phyloP scores from a whole-genome alignment of 768 basidiomycete genomes.

The Galerina marginata region DNA sequence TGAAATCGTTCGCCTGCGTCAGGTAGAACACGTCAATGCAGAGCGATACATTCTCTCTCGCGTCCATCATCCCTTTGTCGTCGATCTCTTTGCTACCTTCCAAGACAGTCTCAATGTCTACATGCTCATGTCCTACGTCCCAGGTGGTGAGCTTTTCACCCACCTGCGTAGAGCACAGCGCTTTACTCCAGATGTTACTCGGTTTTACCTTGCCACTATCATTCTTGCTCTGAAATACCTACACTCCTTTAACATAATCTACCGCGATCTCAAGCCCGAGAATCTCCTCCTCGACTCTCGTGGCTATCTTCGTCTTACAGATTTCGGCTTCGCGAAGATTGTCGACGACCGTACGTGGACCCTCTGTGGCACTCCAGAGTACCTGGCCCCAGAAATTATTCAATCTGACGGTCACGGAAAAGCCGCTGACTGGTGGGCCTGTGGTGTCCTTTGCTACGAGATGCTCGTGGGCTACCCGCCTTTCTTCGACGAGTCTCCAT shows the following conservation, averaged over 20 bases:
- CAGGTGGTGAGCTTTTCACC: conserved; percentile 97
- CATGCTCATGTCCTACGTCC: conserved; percentile 96
- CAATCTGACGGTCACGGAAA: conserved; percentile 97
- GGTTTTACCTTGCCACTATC: conserved; percentile 97
- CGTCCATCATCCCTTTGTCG: conserved; percentile 93
- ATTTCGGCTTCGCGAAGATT: conserved; percentile 98
- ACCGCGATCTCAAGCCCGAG: conserved; percentile 98
- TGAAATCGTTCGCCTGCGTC: conserved; percentile 87
- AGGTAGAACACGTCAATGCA: conserved; percentile 97
- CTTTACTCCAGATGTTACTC: conserved; percentile 96
- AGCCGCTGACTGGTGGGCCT: conserved; percentile 99
- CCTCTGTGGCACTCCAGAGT: conserved; percentile 94
- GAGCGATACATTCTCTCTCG: conserved; percentile 93
- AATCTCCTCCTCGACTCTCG: conserved; percentile 94
- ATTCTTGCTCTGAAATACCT: conserved; percentile 94
- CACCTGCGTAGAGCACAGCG: conserved; percentile 92
- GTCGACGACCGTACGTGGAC: conserved; percentile 99
- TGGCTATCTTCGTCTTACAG: conserved; percentile 93
- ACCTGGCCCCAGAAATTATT: conserved; percentile 98
- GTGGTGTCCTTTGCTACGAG: conserved; percentile 96
- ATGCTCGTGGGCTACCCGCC: conserved; percentile 99
- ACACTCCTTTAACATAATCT: conserved; percentile 96
- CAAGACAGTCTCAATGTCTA: conserved; percentile 97
- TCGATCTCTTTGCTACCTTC: conserved; percentile 94
- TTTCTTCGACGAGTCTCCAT: conserved; percentile 97